These are phyloP conservation scores for Xylaria telfairii DNA, from an alignment of 495 filamentous ascomycete species.

Conservation along the genomic window DNA sequence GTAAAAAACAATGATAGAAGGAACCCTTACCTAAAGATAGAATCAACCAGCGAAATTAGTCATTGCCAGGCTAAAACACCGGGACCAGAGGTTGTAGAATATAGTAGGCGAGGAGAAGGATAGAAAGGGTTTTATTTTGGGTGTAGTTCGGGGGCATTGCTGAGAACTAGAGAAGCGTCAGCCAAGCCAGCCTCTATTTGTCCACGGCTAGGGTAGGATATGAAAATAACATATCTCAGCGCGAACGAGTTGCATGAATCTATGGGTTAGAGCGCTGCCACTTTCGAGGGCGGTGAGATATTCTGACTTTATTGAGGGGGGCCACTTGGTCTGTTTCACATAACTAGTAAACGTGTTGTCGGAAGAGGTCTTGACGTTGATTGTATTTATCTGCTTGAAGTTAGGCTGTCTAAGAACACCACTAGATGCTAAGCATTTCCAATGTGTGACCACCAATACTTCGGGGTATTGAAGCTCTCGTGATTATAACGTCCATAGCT, in stretches of 20 bases:
- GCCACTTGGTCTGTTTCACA: not conserved
- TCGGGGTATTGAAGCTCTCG: not conserved
- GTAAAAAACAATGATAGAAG: not conserved
- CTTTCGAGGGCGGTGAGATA: not conserved
- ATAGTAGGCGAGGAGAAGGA: not conserved
- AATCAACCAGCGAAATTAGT: not conserved
- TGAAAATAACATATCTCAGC: not conserved
- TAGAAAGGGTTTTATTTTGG: not conserved
- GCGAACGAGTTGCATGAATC: conserved; percentile 3
- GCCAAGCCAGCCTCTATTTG: not conserved
- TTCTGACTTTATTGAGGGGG: not conserved
- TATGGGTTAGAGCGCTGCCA: not conserved
- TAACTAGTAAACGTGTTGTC: not conserved
- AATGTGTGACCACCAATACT: not conserved
- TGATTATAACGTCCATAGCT: not conserved
- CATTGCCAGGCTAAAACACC: not conserved
- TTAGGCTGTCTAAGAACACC: not conserved
- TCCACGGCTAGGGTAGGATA: not conserved
- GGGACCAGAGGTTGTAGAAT: not conserved
- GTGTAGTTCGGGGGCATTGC: not conserved
- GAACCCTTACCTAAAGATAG: not conserved
- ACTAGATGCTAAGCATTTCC: not conserved
- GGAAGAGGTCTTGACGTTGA: not conserved
- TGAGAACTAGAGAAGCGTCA: not conserved
- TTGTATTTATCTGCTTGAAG: not conserved